Evolutionary conservation across 1,139 yeast genomes (phyloP), one percentile per base, ranked within the genome.

Genomic region (Candida labiduridarum): DNA sequence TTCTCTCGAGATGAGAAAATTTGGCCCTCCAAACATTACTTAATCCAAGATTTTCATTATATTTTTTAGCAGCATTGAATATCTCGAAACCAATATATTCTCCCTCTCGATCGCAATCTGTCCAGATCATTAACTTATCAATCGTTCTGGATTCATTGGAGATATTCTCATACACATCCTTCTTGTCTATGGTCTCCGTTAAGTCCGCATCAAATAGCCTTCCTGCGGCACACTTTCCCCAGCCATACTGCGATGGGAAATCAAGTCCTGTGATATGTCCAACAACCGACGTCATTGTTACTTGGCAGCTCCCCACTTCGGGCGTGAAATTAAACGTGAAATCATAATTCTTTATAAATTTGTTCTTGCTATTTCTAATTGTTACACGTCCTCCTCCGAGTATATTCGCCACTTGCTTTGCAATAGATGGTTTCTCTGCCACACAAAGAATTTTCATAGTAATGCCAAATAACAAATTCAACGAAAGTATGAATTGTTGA

Each of bases 91-190:
- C 99, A 53, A 95, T 95, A 64, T 86, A 87, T 66, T 95, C 99
- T 1, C 99, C 99, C 64, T 95, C 99, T 41, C 99, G 76, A 74
- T 95, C 99, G 69, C 98, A 94, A 76, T 95, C 99, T 1, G 99
- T 95, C 99, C 99, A 95, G 9, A 95, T 90, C 87, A 89, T 89
- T 54, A 95, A 70, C 45, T 74, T 72, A 47, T 83, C 79, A 4
- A 89, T 81, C 30, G 59, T 63, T 38, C 85, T 65, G 2, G 94
- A 89, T 62, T 91, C 92, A 3, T 67, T 67, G 36, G 79, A 67
- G 45, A 95, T 89, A 62, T 94, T 94, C n/a, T 75, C 71, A 15
- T 85, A 85, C 19, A 90, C 82, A 25, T 77, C 78, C 54, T 68
- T 64, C 57, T 74, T 72, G 15, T 68, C 67, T 16, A 79, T 68